These are phyloP conservation scores for Aureobasidium pullulans DNA, from an alignment of 2,329 filamentous ascomycete species.

Conservation along the genomic window DNA sequence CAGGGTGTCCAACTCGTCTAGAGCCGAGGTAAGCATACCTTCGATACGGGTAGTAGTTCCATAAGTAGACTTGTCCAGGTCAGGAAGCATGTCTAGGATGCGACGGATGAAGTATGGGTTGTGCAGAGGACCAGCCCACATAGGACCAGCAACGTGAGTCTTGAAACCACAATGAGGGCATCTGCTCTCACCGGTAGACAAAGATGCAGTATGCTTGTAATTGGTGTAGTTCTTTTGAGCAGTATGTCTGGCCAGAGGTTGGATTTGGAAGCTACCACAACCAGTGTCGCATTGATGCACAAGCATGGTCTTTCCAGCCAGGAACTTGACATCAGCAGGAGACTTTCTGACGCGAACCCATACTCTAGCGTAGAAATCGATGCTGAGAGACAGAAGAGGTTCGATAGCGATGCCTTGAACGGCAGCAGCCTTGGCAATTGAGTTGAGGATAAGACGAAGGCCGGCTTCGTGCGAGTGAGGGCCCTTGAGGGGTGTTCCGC, in stretches of 20 bases:
- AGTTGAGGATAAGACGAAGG: conserved; percentile 75
- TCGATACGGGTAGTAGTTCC: conserved; percentile 73
- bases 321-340: conserved; percentile 79
- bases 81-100: conserved; percentile 65
- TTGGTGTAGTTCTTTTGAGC: conserved; percentile 50
- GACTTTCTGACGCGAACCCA: conserved; percentile 78
- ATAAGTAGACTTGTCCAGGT: conserved; percentile 62
- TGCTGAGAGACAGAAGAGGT: conserved; percentile 83
- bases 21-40: conserved; percentile 83
- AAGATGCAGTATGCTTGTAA: conserved; percentile 70
- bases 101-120: conserved; percentile 73
- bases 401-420: conserved; percentile 84
- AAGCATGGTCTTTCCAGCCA: conserved; percentile 85
- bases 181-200: conserved; percentile 54
- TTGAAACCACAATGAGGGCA: conserved; percentile 82
- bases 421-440: conserved; percentile 70
- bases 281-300: conserved; percentile 86
- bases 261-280: conserved; percentile 85
- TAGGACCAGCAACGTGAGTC: conserved; percentile 83
- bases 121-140: conserved; percentile 90
- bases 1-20: conserved; percentile 57
- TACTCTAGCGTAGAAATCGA: conserved; percentile 88
- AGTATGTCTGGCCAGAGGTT: conserved; percentile 66
- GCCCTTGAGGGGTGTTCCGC: conserved; percentile 79
- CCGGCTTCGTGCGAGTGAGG: conserved; percentile 82